Conservation (phyloP, 176 grass and related monocot genomes). For the Paspalum vaginatum region DNA sequence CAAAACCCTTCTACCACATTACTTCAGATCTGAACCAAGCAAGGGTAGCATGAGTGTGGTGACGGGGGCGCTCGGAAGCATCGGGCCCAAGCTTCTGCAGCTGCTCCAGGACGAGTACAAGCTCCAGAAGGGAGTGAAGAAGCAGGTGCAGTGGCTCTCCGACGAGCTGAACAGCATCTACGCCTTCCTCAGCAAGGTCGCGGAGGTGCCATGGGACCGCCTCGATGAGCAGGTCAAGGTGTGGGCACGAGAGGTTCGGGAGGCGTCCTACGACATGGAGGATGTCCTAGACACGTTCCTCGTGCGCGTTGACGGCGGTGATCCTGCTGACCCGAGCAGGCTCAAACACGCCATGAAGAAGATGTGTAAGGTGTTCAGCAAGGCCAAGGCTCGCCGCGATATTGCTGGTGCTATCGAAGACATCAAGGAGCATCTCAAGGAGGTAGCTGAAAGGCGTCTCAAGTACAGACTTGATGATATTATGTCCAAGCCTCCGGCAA, state of each 20-base stretch:
- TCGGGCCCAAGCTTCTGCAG: neutral
- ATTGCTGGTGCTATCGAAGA: neutral
- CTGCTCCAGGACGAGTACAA: neutral
- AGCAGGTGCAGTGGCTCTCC: neutral
- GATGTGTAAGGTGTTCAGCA: neutral
- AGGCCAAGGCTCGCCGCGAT: neutral
- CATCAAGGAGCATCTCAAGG: neutral
- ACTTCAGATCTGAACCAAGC: no score
- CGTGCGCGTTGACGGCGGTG: neutral
- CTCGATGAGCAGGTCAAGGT: neutral
- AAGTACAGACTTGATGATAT: neutral
- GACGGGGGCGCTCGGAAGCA: neutral
- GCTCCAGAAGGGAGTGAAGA: neutral
- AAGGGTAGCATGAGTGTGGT: neutral
- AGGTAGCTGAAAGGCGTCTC: neutral
- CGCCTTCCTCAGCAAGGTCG: neutral
- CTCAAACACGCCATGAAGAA: neutral
- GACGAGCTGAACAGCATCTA: neutral
- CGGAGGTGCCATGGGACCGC: neutral
- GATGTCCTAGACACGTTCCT: neutral
- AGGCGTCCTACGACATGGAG: neutral
- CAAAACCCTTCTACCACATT: no score
- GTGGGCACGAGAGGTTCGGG: neutral
- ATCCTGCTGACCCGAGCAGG: neutral
- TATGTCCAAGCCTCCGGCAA: neutral